phyloP scores from a whole-genome alignment of 1,139 yeast genomes.

The Yamadazyma sp. region DNA sequence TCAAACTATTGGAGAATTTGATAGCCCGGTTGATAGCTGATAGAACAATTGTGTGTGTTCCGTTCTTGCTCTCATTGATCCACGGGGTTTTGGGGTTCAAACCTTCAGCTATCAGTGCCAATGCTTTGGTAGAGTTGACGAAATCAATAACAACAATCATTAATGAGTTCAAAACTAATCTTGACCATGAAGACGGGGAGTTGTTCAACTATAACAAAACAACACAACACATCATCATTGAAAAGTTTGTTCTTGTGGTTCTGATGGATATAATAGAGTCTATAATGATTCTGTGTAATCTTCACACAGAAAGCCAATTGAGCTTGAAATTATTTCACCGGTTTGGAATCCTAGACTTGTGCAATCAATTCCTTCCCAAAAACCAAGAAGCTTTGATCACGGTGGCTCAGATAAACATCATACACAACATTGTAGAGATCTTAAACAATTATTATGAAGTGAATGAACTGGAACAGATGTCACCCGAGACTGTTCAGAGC shows the following conservation, averaged over 20 bases:
- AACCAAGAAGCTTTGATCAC: slow-evolving; percentile 40
- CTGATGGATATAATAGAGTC: slow-evolving; percentile 58
- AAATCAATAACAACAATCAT: slow-evolving; percentile 21
- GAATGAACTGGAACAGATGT: slow-evolving; percentile 6
- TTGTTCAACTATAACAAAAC: slow-evolving; percentile 31
- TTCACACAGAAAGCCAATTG: slow-evolving; percentile 6
- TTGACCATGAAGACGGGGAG: slow-evolving; percentile 14
- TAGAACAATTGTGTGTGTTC: slow-evolving; percentile 40
- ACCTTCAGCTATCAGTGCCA: slow-evolving; percentile 51
- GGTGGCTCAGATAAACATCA: slow-evolving; percentile 39
- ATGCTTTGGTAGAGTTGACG: slow-evolving; percentile 25
- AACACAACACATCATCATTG: slow-evolving; percentile 45
- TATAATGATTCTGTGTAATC: slow-evolving; percentile 17
- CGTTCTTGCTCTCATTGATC: slow-evolving; percentile 54
- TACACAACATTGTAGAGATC: slow-evolving; percentile 41
- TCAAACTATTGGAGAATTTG: slow-evolving; percentile 38
- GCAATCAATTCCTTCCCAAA: slow-evolving; percentile 35
- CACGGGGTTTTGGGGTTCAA: slow-evolving; percentile 55
- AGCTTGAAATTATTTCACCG: slow-evolving; percentile 8
- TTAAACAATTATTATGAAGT: slow-evolving; percentile 18
- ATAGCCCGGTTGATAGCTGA: slow-evolving; percentile 25
- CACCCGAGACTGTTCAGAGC: slow-evolving; percentile 28
- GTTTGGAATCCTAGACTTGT: slow-evolving; percentile 20
- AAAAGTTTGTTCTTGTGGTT: slow-evolving; percentile 48
- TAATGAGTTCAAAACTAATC: slow-evolving; percentile 8